phyloP scores from a whole-genome alignment of 768 basidiomycete genomes.

The Amanita subjunquillea region DNA sequence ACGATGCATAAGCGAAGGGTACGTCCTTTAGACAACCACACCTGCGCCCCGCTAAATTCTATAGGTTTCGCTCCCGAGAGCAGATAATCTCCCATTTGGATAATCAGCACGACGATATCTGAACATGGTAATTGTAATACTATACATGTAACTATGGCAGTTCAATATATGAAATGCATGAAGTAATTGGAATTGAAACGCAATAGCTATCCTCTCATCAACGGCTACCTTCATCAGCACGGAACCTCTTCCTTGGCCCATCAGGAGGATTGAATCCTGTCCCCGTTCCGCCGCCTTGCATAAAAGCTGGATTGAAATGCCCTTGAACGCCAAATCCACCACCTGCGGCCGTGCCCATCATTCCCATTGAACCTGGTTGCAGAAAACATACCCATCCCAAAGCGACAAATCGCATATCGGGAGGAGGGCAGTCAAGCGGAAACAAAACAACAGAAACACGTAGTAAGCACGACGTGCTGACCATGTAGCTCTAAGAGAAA shows the following conservation, averaged over 20 bases:
- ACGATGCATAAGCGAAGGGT: conserved; percentile 29
- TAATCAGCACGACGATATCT: neutral
- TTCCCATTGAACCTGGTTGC: conserved; percentile 26
- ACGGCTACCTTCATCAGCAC: conserved; percentile 35
- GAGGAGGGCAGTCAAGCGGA: neutral
- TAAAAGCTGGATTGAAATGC: conserved; percentile 71
- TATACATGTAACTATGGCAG: neutral
- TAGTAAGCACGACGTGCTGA: conserved; percentile 32
- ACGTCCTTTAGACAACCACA: neutral
- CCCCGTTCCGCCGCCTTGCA: conserved; percentile 23
- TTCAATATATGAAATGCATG: neutral
- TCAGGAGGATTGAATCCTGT: conserved; percentile 24
- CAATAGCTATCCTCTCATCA: neutral
- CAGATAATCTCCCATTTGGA: neutral
- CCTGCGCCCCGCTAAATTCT: neutral
- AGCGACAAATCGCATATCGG: conserved; percentile 5
- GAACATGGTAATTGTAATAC: conserved; percentile 1
- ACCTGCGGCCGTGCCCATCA: conserved; percentile 32
- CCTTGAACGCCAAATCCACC: conserved; percentile 37
- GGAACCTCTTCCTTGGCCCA: conserved; percentile 45
- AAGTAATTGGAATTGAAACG: neutral
- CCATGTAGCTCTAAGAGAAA: conserved; percentile 13
- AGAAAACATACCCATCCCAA: conserved; percentile 9
- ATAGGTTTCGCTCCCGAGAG: neutral
- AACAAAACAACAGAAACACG: conserved; percentile 9